Evolutionary conservation across 129 eudicot genomes (phyloP), one percentile per base, ranked within the genome.

Genomic region (sunflower (Helianthus annuus)): DNA sequence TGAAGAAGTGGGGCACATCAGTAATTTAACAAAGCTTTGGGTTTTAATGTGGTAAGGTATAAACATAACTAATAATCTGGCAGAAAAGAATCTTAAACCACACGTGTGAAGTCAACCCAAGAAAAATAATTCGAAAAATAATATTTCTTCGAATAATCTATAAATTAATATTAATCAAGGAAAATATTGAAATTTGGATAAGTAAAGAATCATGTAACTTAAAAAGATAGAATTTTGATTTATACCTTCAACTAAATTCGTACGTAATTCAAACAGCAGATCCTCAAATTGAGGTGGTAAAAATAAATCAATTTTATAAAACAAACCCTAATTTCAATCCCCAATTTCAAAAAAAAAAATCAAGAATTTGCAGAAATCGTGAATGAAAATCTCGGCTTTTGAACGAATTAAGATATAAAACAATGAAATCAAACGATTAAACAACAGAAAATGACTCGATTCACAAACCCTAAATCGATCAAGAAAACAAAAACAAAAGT

Each of bases 321-420:
- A 34, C 27, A 66, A 45, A 74, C 70, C 76, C 74, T 49, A 84
- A 72, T 70, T 71, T 72, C 70, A 80, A 84, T 80, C 83, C 82
- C 88, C 77, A 73, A 76, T 22, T 46, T 71, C 24, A n/a, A n/a
- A n/a, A 19, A 19, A 48, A 34, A 49, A 70, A 48, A 7, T 36
- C 27, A 39, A 15, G 14, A 73, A 52, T 36, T 59, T 17, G 36
- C 24, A 76, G 62, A 57, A 48, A 67, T 68, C 16, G 68, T 32
- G 57, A 11, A 56, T 56, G 57, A 38, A 48, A 40, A 68, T 56
- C 42, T 5, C 73, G 10, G 19, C 40, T 49, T 2, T 46, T 61
- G 15, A 59, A 49, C 29, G 22, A 68, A 76, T 59, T 22, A 34
- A 57, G 44, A 57, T 57, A 15, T 22, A 63, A 10, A 29, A 55